Conservation (phyloP, 1,284 basidiomycete species). For the Puccinia brachypodii region DNA sequence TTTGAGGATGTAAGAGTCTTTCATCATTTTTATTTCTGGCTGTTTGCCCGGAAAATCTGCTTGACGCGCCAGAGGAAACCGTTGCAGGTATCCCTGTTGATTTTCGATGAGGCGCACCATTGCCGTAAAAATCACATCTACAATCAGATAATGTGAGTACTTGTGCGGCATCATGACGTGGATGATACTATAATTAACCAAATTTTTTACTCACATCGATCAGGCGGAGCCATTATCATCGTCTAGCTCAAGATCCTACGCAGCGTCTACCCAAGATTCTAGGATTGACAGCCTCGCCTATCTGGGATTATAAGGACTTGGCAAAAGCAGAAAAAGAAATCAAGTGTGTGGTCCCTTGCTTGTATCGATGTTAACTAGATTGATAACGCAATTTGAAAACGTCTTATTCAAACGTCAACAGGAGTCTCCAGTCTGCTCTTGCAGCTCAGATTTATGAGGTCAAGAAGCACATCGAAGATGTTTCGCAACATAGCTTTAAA, state of each 20-base stretch:
- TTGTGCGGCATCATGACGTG: no score
- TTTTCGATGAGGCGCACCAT: conserved; percentile 83
- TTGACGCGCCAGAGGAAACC: background rate
- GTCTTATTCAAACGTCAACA: conserved; percentile 56
- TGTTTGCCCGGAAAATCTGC: background rate
- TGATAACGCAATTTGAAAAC: background rate
- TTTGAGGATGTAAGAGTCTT: conserved; percentile 63
- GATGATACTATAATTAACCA: no score
- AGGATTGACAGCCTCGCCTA: conserved; percentile 81
- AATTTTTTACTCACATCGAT: conserved; percentile 61
- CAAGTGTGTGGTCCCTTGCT: conserved; percentile 29
- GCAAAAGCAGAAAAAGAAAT: conserved; percentile 59
- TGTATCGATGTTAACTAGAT: no score
- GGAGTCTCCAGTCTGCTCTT: conserved; percentile 67
- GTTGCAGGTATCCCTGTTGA: conserved; percentile 67
- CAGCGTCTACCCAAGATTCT: conserved; percentile 68
- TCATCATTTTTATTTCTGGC: background rate
- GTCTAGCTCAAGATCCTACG: conserved; percentile 53
- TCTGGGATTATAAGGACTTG: conserved; percentile 72
- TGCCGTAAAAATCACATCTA: conserved; percentile 75
- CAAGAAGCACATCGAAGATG: conserved; percentile 66
- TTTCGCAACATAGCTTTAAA: conserved; percentile 65
- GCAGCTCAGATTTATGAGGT: conserved; percentile 74
- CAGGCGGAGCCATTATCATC: conserved; percentile 56
- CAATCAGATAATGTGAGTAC: conserved; percentile 75